These are phyloP conservation scores for Backusella tuberculispora DNA, from an alignment of 192 early-diverging fungal species.

Conservation along the genomic window DNA sequence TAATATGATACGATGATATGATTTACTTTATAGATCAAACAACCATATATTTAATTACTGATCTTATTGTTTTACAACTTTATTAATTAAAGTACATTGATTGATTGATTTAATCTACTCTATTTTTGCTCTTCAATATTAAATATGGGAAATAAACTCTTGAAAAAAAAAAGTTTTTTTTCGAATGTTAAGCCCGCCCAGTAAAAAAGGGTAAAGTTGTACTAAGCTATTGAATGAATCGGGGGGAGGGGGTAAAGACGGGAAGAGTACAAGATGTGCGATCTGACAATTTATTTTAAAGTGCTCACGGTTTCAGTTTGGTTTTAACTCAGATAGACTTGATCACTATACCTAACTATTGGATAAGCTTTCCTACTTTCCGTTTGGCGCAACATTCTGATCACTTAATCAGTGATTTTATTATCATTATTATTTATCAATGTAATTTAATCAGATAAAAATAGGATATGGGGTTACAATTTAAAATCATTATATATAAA, in stretches of 20 bases:
- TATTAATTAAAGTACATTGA: background rate
- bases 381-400: background rate
- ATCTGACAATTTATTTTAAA: conserved; percentile 12
- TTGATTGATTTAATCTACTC: background rate
- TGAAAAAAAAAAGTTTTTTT: conserved; percentile 3
- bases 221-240: conserved; percentile 8
- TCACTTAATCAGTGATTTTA: background rate
- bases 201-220: background rate
- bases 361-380: background rate
- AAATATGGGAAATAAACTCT: background rate
- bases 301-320: conserved; percentile 20
- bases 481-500: background rate
- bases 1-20: background rate
- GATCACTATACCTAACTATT: conserved; percentile 2
- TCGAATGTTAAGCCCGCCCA: background rate
- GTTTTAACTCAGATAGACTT: conserved; percentile 18
- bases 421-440: background rate
- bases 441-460: conserved; percentile 8
- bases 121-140: background rate
- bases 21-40: background rate
- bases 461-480: background rate
- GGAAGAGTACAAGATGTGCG: background rate
- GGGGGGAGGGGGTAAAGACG: background rate
- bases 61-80: conserved; percentile 1
- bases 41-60: background rate